A percentile compares a stretch with the other conserved stretches of the same genome.
Evolutionary conservation across 257 asterid genomes (phyloP).

Genomic region (Cordia subcordata): DNA sequence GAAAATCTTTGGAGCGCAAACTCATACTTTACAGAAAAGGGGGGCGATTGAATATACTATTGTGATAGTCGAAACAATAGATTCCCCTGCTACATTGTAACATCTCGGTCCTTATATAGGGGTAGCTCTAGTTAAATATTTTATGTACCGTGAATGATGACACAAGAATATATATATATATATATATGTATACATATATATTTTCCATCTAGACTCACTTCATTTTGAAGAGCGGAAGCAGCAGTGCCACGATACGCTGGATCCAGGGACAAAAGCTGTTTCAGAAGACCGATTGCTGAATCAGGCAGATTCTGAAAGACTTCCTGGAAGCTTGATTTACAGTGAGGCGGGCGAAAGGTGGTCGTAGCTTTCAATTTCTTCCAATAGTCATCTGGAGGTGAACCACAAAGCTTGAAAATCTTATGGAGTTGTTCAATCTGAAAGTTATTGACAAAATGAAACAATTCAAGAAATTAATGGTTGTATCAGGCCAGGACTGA

Average conservation of each 20-base stretch:
- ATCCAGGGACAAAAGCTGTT: constrained; percentile 55
- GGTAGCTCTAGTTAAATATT: too few relatives aligned
- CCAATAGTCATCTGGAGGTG: constrained; percentile 81
- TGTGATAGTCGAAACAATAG: too few relatives aligned
- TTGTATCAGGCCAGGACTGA: neutral
- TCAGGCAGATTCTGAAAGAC: constrained; percentile 48
- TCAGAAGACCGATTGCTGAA: constrained; percentile 41
- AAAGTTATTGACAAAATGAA: neutral
- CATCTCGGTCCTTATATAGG: too few relatives aligned
- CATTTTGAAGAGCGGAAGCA: constrained; percentile 44
- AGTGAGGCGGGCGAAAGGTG: constrained; percentile 59
- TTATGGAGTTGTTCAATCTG: constrained; percentile 82
- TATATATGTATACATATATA: too few relatives aligned
- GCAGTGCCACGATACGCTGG: constrained; percentile 61
- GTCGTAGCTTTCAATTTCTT: constrained; percentile 65
- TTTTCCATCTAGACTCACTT: constrained; percentile 32
- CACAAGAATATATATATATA: too few relatives aligned
- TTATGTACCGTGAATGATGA: too few relatives aligned
- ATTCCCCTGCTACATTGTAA: too few relatives aligned
- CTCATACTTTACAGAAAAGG: too few relatives aligned
- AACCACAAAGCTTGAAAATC: constrained; percentile 79
- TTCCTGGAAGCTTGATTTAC: constrained; percentile 49
- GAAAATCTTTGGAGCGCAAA: too few relatives aligned
- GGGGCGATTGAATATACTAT: too few relatives aligned
- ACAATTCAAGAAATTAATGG: neutral